These are phyloP conservation scores for Dissophora globulifera DNA, from an alignment of 192 early-diverging fungal genomes.

Conservation along the genomic window DNA sequence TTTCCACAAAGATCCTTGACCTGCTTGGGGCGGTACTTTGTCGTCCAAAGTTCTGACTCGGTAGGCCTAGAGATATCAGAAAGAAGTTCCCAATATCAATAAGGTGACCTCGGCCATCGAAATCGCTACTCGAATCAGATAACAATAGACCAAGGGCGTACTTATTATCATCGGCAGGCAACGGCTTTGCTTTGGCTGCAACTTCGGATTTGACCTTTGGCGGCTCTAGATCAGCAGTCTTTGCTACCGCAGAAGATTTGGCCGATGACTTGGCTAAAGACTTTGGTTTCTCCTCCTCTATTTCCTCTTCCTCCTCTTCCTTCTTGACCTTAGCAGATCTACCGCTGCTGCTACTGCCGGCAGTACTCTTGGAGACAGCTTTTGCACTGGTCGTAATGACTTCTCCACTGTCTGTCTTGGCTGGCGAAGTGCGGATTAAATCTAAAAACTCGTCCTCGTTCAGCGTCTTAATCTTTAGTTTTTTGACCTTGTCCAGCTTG, in stretches of 20 bases:
- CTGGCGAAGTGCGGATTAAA: constrained; percentile 71
- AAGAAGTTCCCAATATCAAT: too few relatives aligned
- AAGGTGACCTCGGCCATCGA: too few relatives aligned
- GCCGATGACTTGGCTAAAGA: not conserved
- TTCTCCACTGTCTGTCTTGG: constrained; percentile 48
- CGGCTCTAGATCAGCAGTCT: not conserved
- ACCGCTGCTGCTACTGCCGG: not conserved
- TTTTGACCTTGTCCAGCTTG: constrained; percentile 84
- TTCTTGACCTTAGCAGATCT: constrained; percentile 1
- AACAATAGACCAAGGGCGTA: not conserved
- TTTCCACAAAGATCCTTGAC: constrained; percentile 91
- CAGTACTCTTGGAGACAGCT: constrained; percentile 22
- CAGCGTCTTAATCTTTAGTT: constrained; percentile 73
- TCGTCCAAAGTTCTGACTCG: constrained; percentile 83
- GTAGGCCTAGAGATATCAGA: constrained; percentile 2
- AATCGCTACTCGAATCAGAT: too few relatives aligned
- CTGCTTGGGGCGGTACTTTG: constrained; percentile 89
- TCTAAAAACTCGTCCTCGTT: constrained; percentile 88
- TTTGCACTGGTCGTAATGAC: constrained; percentile 24
- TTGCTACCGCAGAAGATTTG: too few relatives aligned
- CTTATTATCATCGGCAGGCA: not conserved
- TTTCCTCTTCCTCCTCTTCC: too few relatives aligned
- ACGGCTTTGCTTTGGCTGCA: not conserved
- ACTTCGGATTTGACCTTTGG: not conserved
- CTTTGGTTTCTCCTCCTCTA: too few relatives aligned